phyloP scores from a whole-genome alignment of 768 basidiomycete species.

The Dendrothele bispora region DNA sequence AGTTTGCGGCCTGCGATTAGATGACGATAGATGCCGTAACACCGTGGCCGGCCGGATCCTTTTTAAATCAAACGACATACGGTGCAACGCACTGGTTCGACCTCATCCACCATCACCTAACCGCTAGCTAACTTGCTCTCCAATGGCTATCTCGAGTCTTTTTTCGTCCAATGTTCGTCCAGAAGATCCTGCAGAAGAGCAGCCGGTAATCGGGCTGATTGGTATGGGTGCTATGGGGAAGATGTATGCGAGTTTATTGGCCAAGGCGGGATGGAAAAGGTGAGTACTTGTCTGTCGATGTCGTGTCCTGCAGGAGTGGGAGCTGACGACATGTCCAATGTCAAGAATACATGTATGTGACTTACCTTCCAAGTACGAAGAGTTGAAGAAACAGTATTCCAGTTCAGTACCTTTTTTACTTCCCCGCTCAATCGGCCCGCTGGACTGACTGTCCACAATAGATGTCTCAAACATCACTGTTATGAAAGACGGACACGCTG shows the following conservation, averaged over 20 bases:
- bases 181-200: constrained; percentile 23
- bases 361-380: constrained; percentile 68
- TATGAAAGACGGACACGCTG: constrained; percentile 78
- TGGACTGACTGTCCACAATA: too few relatives aligned
- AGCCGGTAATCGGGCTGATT: constrained; percentile 86
- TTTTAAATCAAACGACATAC: too few relatives aligned
- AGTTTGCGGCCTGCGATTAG: too few relatives aligned
- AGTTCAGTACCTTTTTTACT: constrained; percentile 36
- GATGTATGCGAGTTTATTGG: constrained; percentile 86
- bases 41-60: too few relatives aligned
- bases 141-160: too few relatives aligned
- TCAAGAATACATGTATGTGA: constrained; percentile 92
- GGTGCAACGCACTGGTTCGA: too few relatives aligned
- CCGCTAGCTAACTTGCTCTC: too few relatives aligned
- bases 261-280: constrained; percentile 85
- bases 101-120: too few relatives aligned
- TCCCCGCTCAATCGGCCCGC: background rate
- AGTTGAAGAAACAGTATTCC: constrained; percentile 57
- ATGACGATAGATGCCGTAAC: too few relatives aligned
- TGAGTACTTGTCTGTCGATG: constrained; percentile 25
- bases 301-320: constrained; percentile 2
- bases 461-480: constrained; percentile 64
- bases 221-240: constrained; percentile 98
- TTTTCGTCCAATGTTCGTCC: constrained; percentile 7
- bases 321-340: constrained; percentile 4